Conservation (phyloP, 164 flowering plant genomes). For the Brasenia schreberi region DNA sequence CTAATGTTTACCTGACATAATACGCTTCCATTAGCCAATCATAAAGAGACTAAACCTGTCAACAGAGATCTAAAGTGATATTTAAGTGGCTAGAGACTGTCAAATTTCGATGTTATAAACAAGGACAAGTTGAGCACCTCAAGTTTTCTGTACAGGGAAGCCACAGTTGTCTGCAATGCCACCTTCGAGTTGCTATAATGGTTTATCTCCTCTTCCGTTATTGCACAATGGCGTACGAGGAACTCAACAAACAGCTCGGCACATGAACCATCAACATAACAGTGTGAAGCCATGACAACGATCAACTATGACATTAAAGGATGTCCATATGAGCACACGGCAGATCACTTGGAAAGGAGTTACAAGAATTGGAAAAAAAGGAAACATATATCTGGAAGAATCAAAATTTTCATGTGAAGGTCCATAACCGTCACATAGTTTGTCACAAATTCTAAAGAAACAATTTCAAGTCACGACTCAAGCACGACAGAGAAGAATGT, state of each 20-base stretch:
- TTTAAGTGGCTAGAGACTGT: no score
- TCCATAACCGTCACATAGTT: no score
- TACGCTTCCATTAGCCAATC: neutral
- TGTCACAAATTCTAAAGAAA: neutral
- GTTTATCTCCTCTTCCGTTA: conserved; percentile 38
- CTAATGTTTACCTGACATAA: conserved; percentile 50
- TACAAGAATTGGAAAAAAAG: neutral
- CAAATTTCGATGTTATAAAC: neutral
- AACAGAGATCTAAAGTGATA: no score
- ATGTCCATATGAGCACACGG: neutral
- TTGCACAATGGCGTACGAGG: conserved; percentile 76
- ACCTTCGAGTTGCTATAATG: conserved; percentile 33
- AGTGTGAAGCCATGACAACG: conserved; percentile 99
- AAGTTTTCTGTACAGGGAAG: conserved; percentile 21
- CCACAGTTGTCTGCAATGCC: conserved; percentile 13
- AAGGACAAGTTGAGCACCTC: conserved; percentile 27
- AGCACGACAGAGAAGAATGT: neutral
- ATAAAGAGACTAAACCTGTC: no score
- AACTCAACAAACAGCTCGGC: conserved; percentile 89
- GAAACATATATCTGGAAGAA: neutral
- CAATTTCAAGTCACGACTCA: neutral
- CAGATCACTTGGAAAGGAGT: neutral
- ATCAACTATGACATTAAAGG: conserved; percentile 46
- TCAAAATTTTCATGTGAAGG: neutral
- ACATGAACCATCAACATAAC: conserved; percentile 80